Percentiles rank a stretch among this genome's conserved stretches.
Conservation (phyloP, 148 eudicot species). For the Chenopodium formosanum region DNA sequence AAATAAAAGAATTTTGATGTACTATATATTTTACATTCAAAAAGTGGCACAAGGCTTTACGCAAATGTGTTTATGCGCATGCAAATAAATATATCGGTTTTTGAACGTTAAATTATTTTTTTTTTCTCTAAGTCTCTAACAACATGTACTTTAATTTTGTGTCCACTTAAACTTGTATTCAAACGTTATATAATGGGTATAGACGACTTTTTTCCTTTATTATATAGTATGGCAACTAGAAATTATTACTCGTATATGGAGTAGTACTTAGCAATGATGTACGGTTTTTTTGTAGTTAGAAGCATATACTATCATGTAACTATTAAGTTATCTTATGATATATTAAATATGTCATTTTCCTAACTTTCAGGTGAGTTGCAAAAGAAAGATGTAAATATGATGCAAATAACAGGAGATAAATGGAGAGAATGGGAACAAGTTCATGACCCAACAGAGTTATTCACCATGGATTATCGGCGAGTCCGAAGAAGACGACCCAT, state of each 20-base stretch:
- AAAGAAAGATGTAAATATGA: slow-evolving; percentile 19
- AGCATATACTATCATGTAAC: too few species aligned
- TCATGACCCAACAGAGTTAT: slow-evolving; percentile 30
- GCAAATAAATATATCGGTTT: neutral
- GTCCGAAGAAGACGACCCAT: slow-evolving; percentile 57
- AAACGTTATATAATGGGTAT: too few species aligned
- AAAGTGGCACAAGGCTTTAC: neutral
- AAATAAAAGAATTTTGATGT: neutral
- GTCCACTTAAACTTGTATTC: neutral
- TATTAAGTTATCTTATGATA: too few species aligned
- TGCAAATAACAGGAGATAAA: slow-evolving; percentile 24
- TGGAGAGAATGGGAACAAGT: slow-evolving; percentile 28
- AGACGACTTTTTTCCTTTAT: too few species aligned
- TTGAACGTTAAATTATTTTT: neutral
- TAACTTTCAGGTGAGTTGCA: slow-evolving; percentile 28
- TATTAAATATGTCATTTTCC: neutral
- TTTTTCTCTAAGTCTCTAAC: too few species aligned
- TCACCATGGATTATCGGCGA: slow-evolving; percentile 54
- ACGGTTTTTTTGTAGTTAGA: too few species aligned
- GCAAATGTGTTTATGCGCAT: neutral
- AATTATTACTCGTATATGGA: too few species aligned
- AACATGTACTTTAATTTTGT: neutral
- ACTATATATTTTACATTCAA: neutral
- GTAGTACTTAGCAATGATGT: too few species aligned
- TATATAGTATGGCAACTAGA: too few species aligned